Conservation (phyloP, 2,329 filamentous ascomycete genomes). For the Fusarium abutilonis region DNA sequence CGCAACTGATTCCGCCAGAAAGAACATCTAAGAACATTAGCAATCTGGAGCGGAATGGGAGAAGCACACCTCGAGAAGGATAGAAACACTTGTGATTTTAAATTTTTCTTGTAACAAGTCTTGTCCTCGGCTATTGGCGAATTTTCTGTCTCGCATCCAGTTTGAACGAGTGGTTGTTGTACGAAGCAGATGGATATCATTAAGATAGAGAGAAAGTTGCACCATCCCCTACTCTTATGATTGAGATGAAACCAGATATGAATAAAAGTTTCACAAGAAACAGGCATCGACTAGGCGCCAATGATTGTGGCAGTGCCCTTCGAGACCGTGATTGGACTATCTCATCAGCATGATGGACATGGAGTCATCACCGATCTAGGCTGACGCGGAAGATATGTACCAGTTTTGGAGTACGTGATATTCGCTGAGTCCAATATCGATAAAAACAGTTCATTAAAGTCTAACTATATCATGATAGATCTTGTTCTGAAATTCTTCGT, state of each 20-base stretch:
- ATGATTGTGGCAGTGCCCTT: slow-evolving; percentile 20
- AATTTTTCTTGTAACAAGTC: background rate
- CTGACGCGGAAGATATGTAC: background rate
- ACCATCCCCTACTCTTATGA: background rate
- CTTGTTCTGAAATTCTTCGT: too few relatives aligned
- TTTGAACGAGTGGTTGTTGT: background rate
- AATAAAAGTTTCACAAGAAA: background rate
- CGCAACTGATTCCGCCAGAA: background rate
- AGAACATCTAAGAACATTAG: background rate
- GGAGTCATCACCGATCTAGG: background rate
- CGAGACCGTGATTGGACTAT: slow-evolving; percentile 9
- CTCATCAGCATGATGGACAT: background rate
- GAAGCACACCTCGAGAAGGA: too few relatives aligned
- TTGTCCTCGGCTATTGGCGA: background rate
- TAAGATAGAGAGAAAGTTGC: background rate
- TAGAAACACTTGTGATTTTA: too few relatives aligned
- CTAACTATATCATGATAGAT: too few relatives aligned
- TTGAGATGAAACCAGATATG: background rate
- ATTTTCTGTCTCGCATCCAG: background rate
- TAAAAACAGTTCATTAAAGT: too few relatives aligned
- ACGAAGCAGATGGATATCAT: background rate
- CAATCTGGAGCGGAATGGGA: background rate
- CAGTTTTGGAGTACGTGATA: too few relatives aligned
- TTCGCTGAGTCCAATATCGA: too few relatives aligned
- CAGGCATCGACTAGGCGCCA: slow-evolving; percentile 19